Base-by-base conservation (phyloP, 768 basidiomycete genomes). In the Suillus ampliporus region DNA sequence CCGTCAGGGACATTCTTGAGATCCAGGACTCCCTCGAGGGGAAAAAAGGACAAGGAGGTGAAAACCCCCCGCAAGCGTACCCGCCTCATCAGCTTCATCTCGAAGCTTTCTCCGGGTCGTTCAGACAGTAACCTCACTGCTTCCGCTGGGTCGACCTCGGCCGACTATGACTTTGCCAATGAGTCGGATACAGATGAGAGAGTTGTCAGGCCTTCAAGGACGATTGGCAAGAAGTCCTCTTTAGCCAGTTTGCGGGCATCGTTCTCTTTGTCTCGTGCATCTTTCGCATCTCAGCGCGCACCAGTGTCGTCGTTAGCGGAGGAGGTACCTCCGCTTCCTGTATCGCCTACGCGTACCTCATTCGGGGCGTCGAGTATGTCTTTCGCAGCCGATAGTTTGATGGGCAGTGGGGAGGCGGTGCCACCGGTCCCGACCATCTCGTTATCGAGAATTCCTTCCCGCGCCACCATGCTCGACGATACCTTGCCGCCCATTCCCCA, bases 1-100 rank as follows among this genome's bases (percentile, higher is more conserved):
- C 74, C 59, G 37, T 40, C 60, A 0, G 50, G 46, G 8, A 41
- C 60, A 0, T 57, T 57, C 9, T 23, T 66, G n/a, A 51, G 41
- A n/a, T 63, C 66, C 3, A 72, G 59, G 38, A 60, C 62, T 0
- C 58, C 68, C 1, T 59, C 67, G 15, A 68, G 58, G 46, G 57
- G 56, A 1, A 75, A 69, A 43, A 75, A 67, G 23, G 57, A 59
- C 26, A 54, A 50, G 5, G 34, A 37, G 5, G 5, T 65, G 10
- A 76, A 75, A 57, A 66, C 68, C 0, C 73, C 74, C 13, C 70
- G 65, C 48, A 77, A 75, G 48, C 74, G 74, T 7, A n/a, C 72
- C 0, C 75, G 75, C 13, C 75, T 75, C 57, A 72, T 76, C 40
- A 74, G 68, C 50, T 70, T 75, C 46, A 74, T 75, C 10, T 75